Conservation (phyloP, 176 grass and related monocot genomes). For the Elaeis guineensis region DNA sequence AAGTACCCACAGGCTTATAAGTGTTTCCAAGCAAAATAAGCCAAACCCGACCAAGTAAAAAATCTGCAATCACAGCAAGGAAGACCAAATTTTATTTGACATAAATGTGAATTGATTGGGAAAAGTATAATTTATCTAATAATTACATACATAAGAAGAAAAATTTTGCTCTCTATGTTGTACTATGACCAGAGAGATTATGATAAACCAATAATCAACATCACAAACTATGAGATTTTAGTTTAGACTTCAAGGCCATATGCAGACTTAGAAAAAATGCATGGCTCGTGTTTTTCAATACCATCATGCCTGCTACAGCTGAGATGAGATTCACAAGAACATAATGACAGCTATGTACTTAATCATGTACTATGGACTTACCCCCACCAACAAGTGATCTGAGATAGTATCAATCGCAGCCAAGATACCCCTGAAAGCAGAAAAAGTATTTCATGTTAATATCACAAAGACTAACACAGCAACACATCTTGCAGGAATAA, state of each 20-base stretch:
- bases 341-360: no score
- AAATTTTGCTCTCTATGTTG: no score
- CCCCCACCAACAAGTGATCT: conserved; percentile 62
- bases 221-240: no score
- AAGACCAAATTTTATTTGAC: background rate
- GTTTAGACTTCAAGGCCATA: no score
- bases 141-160: background rate
- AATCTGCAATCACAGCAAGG: conserved; percentile 36
- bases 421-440: conserved; percentile 63
- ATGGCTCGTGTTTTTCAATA: conserved; percentile 7
- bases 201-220: no score
- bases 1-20: conserved; percentile 84
- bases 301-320: background rate
- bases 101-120: background rate
- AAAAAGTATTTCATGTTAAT: background rate
- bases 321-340: no score
- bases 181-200: no score
- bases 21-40: conserved; percentile 86
- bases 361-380: conserved; percentile 27
- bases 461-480: no score
- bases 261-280: no score
- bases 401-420: conserved; percentile 89
- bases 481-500: no score
- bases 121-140: background rate
- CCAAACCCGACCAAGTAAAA: conserved; percentile 82